Evolutionary conservation across 108 stramenopile species (phyloP).

Genomic region (Cyclostephanos invisitatus): DNA sequence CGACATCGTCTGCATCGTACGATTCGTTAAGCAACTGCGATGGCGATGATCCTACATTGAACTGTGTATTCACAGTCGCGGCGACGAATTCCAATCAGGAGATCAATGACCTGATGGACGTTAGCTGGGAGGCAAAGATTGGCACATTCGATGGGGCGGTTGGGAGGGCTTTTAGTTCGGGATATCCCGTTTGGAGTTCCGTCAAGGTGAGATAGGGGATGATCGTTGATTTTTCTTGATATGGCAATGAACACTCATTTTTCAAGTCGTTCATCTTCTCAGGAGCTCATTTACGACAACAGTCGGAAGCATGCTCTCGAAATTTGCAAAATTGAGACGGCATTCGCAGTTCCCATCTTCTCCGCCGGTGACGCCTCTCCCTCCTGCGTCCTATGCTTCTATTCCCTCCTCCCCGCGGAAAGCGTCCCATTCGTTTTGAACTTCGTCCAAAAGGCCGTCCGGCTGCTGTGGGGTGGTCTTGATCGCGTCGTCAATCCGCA

Average conservation of each 20-base stretch:
- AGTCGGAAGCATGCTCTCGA: constrained; percentile 58
- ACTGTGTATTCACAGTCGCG: constrained; percentile 63
- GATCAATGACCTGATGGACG: constrained; percentile 55
- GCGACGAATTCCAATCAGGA: constrained; percentile 53
- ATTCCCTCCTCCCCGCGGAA: constrained; percentile 71
- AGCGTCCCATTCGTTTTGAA: constrained; percentile 84
- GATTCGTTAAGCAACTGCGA: constrained; percentile 8
- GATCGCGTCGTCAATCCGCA: constrained; percentile 76
- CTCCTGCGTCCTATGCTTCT: constrained; percentile 77
- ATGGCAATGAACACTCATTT: neutral
- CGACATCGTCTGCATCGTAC: constrained; percentile 36
- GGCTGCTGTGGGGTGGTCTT: constrained; percentile 78
- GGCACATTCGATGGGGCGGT: constrained; percentile 83
- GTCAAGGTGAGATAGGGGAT: constrained; percentile 53
- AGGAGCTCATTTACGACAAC: constrained; percentile 68
- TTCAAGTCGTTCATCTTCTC: neutral
- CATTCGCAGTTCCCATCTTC: constrained; percentile 82
- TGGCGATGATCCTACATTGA: constrained; percentile 15
- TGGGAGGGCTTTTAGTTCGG: constrained; percentile 78
- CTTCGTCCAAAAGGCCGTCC: constrained; percentile 88
- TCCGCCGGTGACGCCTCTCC: constrained; percentile 63
- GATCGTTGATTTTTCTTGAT: neutral
- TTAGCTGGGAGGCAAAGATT: constrained; percentile 54
- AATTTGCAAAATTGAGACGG: constrained; percentile 69
- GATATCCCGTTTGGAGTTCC: constrained; percentile 89